Evolutionary conservation across 805 yeast genomes (phyloP).

Genomic region (Saccharomyces paradoxus): DNA sequence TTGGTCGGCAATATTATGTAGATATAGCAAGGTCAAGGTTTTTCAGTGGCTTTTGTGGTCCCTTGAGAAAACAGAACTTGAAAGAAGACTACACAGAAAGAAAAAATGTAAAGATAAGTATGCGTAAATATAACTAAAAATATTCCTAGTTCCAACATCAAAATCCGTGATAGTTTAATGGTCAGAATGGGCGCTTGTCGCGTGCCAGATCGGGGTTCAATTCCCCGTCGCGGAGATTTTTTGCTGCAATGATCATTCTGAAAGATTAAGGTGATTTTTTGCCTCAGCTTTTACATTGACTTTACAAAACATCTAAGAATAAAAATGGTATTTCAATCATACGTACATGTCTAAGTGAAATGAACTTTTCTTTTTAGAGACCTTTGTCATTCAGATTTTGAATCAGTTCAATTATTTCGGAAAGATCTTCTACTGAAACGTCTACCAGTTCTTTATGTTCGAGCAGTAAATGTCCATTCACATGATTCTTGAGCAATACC

Average conservation of each 20-base stretch:
- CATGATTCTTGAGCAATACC: conserved; percentile 44
- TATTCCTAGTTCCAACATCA: too few relatives aligned
- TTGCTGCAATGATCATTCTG: neutral
- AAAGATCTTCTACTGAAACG: conserved; percentile 11
- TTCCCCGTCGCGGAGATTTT: neutral
- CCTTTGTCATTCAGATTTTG: neutral
- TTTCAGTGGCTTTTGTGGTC: too few relatives aligned
- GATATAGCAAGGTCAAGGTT: too few relatives aligned
- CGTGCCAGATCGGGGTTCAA: neutral
- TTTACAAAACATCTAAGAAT: neutral
- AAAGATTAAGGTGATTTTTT: neutral
- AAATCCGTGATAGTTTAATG: neutral
- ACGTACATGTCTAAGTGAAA: neutral
- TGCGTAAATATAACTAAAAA: too few relatives aligned
- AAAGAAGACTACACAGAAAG: too few relatives aligned
- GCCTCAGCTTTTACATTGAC: too few relatives aligned
- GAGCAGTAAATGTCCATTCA: conserved; percentile 38
- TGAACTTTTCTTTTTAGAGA: neutral
- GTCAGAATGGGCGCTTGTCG: neutral
- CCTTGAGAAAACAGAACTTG: too few relatives aligned
- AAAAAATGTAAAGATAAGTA: too few relatives aligned
- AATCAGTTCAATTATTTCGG: conserved; percentile 26
- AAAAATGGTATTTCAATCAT: neutral
- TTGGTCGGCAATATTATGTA: too few relatives aligned
- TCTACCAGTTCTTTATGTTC: conserved; percentile 27